Evolutionary conservation across 495 filamentous ascomycete species (phyloP).

Genomic region (Rusavskia elegans): DNA sequence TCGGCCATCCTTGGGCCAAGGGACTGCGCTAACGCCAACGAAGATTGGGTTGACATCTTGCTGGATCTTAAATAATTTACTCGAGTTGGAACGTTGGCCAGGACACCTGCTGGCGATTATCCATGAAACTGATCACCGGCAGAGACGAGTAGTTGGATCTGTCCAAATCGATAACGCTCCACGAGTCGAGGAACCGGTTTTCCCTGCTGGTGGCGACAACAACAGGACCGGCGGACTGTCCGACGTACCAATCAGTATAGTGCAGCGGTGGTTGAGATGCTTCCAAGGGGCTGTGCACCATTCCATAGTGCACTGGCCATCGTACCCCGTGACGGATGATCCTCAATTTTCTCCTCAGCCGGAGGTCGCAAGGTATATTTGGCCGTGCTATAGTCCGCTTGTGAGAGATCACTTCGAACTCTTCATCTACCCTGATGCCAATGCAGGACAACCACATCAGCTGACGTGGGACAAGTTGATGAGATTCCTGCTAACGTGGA

Average conservation of each 20-base stretch:
- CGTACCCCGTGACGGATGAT: background rate
- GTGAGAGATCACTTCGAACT: background rate
- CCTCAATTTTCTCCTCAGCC: background rate
- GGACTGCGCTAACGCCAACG: background rate
- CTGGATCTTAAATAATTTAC: background rate
- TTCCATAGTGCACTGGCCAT: background rate
- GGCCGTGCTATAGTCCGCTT: background rate
- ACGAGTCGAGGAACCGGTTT: background rate
- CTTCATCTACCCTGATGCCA: background rate
- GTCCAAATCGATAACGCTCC: background rate
- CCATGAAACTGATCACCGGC: background rate
- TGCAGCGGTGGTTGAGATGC: background rate
- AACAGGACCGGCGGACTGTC: background rate
- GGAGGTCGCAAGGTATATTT: background rate
- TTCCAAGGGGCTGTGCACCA: background rate
- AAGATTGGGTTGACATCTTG: background rate
- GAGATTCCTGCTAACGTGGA: background rate
- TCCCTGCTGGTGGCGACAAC: background rate
- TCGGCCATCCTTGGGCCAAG: background rate
- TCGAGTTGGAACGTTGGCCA: background rate
- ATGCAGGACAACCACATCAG: background rate
- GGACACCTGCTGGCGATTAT: background rate
- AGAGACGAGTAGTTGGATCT: background rate
- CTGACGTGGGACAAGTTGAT: background rate
- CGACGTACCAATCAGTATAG: background rate